Base-by-base conservation (phyloP, 805 yeast genomes). In the Yamadazyma phyllophila region DNA sequence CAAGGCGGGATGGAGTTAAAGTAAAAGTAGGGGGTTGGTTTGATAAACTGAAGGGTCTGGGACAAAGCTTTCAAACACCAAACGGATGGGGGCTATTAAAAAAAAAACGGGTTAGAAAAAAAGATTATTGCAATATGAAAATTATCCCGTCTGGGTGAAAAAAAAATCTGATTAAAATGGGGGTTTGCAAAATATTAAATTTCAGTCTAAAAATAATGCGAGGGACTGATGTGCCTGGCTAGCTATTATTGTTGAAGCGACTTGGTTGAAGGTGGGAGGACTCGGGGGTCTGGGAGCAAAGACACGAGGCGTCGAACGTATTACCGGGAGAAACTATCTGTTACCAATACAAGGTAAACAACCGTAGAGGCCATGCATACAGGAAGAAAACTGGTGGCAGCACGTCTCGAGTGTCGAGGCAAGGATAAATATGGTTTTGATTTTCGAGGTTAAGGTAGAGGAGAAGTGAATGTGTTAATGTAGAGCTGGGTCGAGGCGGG, bases 191-290 rank as follows among this genome's bases (percentile, higher is more conserved):
- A 31, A 9, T 14, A 20, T 39, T 20, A 14, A 39, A 31, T 39
- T 39, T 39, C 43, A 32, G 43, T 14, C 43, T 39, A 39, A 39
- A 39, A 39, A 39, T 39, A 39, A 39, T 37, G 40, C 32, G 40
- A 37, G 17, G 16, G 16, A 32, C 16, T 12, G 6, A 3, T 32
- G 13, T 8, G 10, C 36, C 17, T 13, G 36, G 4, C 7, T 29
- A 29, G 7, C 31, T 4, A 29, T 29, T 11, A 29, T 11, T n/a
- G 24, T 20, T 20, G 6, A 20, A 20, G 6, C 6, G 3, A 20
- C 3, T 4, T 6, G 6, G 6, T 20, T 20, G 24, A 20, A n/a
- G n/a, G 24, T 6, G 3, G 3, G 24, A 20, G 24, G 3, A 20
- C 3, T 20, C 6, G 6, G 24, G 24, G 24, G 6, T 20, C 3